Percentiles rank a stretch among this genome's conserved stretches.
Evolutionary conservation across 148 eudicot genomes (phyloP).

Genomic region (Rhododendron molle): DNA sequence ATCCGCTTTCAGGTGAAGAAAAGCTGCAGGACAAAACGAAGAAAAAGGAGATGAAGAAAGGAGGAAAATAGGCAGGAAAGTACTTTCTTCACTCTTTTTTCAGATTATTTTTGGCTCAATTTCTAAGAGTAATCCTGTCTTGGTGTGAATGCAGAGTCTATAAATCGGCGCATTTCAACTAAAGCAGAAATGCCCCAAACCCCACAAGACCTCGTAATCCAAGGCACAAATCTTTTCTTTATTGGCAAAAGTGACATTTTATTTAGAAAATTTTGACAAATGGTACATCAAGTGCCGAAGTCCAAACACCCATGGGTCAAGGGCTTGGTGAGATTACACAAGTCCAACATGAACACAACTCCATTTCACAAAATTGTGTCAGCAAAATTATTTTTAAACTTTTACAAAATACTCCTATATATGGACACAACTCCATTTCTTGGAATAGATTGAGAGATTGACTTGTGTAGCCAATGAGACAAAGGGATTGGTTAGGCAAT

Average conservation of each 20-base stretch:
- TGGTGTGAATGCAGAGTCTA: neutral
- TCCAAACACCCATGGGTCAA: too few species aligned
- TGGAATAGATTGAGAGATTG: neutral
- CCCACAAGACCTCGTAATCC: too few species aligned
- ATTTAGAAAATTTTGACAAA: too few species aligned
- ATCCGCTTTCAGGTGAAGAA: neutral
- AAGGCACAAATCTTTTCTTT: too few species aligned
- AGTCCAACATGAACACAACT: too few species aligned
- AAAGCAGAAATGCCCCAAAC: neutral
- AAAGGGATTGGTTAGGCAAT: neutral
- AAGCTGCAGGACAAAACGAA: neutral
- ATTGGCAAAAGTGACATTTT: too few species aligned
- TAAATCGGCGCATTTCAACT: neutral
- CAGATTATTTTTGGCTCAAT: neutral
- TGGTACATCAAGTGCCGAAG: too few species aligned
- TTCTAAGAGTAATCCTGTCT: neutral
- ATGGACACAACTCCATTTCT: neutral
- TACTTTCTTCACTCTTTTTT: neutral
- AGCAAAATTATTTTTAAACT: too few species aligned
- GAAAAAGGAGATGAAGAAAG: neutral
- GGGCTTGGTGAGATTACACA: too few species aligned
- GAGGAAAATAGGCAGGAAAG: neutral
- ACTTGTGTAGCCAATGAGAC: neutral
- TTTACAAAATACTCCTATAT: too few species aligned
- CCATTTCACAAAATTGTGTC: too few species aligned